Evolutionary conservation across 2,329 filamentous ascomycete species (phyloP), one percentile per base, ranked within the genome.

Genomic region (Colletotrichum phormii): DNA sequence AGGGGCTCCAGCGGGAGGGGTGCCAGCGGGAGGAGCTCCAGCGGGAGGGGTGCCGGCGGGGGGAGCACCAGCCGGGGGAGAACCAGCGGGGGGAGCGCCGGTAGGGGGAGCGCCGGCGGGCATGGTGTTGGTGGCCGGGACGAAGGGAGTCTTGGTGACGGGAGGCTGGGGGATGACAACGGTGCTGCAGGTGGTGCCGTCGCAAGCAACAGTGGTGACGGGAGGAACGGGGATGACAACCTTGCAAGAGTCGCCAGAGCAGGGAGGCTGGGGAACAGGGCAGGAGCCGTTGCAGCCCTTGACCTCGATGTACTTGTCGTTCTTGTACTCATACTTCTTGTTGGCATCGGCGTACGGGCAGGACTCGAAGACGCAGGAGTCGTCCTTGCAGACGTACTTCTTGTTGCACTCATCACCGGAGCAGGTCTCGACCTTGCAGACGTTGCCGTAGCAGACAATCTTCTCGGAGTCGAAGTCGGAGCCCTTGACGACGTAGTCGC

Each of bases 321-420:
- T 77, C 72, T 76, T 76, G 80, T 81, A 84, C 76, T 79, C 75
- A 63, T 82, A 74, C 78, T 82, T 82, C 71, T 78, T 78, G 64
- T 75, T 62, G 42, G 24, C 54, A 69, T 78, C 77, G 2, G 76
- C 65, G 42, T 69, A 74, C 24, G 77, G n/a, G 75, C 76, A 77
- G 35, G 75, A 18, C 62, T 76, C 64, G 73, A 75, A 80, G 67
- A 76, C n/a, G 76, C 77, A 81, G 3, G 77, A 71, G 18, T 77
- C 77, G n/a, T 72, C 75, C n/a, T 63, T 55, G 61, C 78, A 67
- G 73, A 75, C 76, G 26, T 31, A 59, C 75, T 81, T 78, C 66
- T 77, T 71, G 70, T 72, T 75, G 78, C 80, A 81, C 55, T 75
- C 33, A 33, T 78, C 75, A 33, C 76, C 77, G 3, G 76, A 2